A percentile compares a stretch with the other conserved stretches of the same genome.
Conservation (phyloP, 352 stramenopile species). For the Globisporangium uncinulatum region DNA sequence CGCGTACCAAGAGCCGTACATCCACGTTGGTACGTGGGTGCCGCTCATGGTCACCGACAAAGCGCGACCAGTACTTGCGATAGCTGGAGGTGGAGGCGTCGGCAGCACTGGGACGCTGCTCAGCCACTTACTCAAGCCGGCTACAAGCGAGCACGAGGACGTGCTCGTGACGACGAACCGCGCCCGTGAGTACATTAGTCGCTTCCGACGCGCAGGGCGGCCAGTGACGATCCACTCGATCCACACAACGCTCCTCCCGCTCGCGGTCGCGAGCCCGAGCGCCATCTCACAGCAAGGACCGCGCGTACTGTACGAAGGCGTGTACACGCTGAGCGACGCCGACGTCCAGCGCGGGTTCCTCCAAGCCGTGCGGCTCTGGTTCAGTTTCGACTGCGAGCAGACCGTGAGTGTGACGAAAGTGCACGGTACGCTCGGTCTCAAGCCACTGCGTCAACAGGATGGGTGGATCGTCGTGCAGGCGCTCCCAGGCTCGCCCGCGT, state of each 20-base stretch:
- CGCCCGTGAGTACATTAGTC: constrained; percentile 58
- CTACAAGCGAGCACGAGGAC: constrained; percentile 47
- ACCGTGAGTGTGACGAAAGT: constrained; percentile 78
- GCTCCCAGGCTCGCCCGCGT: constrained; percentile 50
- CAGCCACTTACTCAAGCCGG: constrained; percentile 25
- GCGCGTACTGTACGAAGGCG: constrained; percentile 52
- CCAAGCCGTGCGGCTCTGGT: constrained; percentile 68
- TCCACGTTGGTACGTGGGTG: constrained; percentile 77
- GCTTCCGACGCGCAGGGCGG: constrained; percentile 42
- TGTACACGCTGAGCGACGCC: constrained; percentile 45
- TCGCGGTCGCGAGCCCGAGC: constrained; percentile 54
- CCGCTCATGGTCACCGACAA: constrained; percentile 53
- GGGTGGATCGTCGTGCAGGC: constrained; percentile 74
- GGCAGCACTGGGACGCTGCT: constrained; percentile 1
- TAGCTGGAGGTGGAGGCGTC: background rate
- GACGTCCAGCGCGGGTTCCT: constrained; percentile 56
- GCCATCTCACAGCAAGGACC: constrained; percentile 57
- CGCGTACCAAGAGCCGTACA: constrained; percentile 57
- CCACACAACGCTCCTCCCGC: constrained; percentile 51
- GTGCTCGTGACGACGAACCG: constrained; percentile 60
- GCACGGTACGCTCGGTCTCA: constrained; percentile 56
- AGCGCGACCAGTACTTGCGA: constrained; percentile 4
- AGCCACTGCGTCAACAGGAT: constrained; percentile 69
- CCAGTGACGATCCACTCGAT: constrained; percentile 69
- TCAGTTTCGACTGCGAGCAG: constrained; percentile 77